Conservation (phyloP, 2,329 filamentous ascomycete genomes). For the Bimuria novae-zelandiae region DNA sequence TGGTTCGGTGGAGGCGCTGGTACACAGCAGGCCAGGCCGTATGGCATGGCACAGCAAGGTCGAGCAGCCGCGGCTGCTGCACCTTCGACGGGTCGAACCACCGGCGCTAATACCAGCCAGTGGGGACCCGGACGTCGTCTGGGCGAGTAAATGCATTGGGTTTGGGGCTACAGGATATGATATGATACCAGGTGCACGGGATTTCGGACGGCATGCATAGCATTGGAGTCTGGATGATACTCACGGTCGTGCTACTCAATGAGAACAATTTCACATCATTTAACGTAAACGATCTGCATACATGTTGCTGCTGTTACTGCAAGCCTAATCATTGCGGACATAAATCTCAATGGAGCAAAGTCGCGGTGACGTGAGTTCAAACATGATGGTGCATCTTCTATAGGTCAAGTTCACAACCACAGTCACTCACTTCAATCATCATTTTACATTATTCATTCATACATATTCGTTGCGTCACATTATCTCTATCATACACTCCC, state of each 20-base stretch:
- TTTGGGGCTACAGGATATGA: neutral
- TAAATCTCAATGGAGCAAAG: too few species aligned
- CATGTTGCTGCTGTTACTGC: too few species aligned
- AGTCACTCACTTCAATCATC: too few species aligned
- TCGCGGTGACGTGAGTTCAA: too few species aligned
- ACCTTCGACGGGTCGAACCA: constrained; percentile 31
- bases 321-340: too few species aligned
- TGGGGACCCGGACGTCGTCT: constrained; percentile 40
- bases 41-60: constrained; percentile 64
- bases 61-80: constrained; percentile 16
- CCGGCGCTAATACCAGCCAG: constrained; percentile 32
- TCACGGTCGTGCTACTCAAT: too few species aligned
- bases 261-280: too few species aligned
- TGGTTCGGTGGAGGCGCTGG: constrained; percentile 62
- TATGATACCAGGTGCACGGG: neutral
- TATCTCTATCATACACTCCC: neutral
- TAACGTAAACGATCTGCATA: too few species aligned
- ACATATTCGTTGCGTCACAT: neutral
- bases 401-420: too few species aligned
- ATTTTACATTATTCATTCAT: neutral
- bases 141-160: constrained; percentile 22
- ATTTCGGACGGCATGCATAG: neutral
- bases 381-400: too few species aligned
- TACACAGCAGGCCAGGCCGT: constrained; percentile 53
- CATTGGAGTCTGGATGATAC: neutral